Evolutionary conservation across 352 stramenopile genomes (phyloP), one percentile per base, ranked within the genome.

Genomic region (Phytophthora syringae): DNA sequence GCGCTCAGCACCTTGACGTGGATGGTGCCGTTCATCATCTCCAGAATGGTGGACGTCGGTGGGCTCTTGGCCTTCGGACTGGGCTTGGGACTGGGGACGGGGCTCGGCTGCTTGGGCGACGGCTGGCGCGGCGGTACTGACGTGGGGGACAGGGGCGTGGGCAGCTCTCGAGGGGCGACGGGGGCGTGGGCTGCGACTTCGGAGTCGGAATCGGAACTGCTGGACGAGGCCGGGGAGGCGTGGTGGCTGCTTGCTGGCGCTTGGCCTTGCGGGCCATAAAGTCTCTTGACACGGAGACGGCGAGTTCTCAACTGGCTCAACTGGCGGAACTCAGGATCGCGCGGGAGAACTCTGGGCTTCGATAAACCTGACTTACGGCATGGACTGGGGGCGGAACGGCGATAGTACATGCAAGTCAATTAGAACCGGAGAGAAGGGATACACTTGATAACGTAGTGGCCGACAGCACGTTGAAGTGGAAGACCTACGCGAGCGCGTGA

Each of bases 1-100:
- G 80, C 84, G 30, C 67, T 73, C 44, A 93, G 55, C 61, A 93
- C 83, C 49, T 77, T 84, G 39, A 94, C 81, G 64, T 94, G 84
- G 45, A 94, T 82, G 27, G 82, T 94, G 70, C 83, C 80, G 60
- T 90, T 90, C 67, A 75, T 69, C 3, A 37, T 42, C 0, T 52
- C 51, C 13, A 50, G 7, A 24, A 36, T 37, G 9, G 59, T 63
- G 32, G 64, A 52, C 37, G 36, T 69, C 9, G 39, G 32, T 13
- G 45, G 22, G 9, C 27, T 32, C 9, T 10, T 32, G 27, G 27
- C 9, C 27, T 32, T 5, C 5, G 27, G 27, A 32, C 27, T 32
- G 27, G 27, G 57, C 51, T 61, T 49, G 21, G 57, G 63, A 28
- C 30, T 70, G 22, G 51, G 36, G 5, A n/a, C n/a, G n/a, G n/a